Evolutionary conservation across 768 basidiomycete genomes (phyloP).

Genomic region (Tricholoma terreum): DNA sequence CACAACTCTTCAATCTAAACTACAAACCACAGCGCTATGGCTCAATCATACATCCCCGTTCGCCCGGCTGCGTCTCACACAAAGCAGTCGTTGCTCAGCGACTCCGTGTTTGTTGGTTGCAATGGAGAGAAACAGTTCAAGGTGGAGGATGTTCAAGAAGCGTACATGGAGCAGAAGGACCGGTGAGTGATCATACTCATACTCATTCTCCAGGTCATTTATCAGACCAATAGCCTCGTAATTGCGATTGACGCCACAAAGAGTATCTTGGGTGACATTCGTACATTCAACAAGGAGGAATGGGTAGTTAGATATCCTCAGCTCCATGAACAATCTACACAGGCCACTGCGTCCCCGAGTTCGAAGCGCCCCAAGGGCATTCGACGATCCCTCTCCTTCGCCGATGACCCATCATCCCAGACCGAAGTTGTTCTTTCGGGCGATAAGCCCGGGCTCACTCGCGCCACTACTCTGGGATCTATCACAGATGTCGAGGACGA

Average conservation of each 20-base stretch:
- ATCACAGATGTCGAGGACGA: constrained; percentile 46
- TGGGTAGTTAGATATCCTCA: constrained; percentile 91
- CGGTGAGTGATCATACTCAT: constrained; percentile 43
- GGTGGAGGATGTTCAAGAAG: constrained; percentile 73
- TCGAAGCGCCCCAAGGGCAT: constrained; percentile 36
- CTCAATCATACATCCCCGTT: constrained; percentile 39
- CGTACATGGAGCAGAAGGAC: constrained; percentile 72
- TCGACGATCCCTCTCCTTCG: constrained; percentile 78
- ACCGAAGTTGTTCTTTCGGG: constrained; percentile 64
- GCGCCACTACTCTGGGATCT: constrained; percentile 58
- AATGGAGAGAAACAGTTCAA: constrained; percentile 45
- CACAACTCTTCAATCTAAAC: neutral
- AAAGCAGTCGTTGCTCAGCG: constrained; percentile 26
- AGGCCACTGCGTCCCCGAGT: constrained; percentile 25
- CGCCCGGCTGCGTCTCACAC: constrained; percentile 32
- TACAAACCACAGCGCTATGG: constrained; percentile 29
- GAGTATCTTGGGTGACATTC: constrained; percentile 64
- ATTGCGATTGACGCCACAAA: constrained; percentile 74
- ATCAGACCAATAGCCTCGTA: constrained; percentile 51
- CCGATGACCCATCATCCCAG: constrained; percentile 70
- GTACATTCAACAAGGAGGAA: constrained; percentile 77
- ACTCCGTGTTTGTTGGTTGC: constrained; percentile 24
- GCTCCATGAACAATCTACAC: constrained; percentile 45
- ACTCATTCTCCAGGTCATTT: constrained; percentile 2
- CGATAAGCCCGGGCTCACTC: constrained; percentile 45